Conservation (phyloP, 768 basidiomycete genomes). For the Plicaturopsis crispa region DNA sequence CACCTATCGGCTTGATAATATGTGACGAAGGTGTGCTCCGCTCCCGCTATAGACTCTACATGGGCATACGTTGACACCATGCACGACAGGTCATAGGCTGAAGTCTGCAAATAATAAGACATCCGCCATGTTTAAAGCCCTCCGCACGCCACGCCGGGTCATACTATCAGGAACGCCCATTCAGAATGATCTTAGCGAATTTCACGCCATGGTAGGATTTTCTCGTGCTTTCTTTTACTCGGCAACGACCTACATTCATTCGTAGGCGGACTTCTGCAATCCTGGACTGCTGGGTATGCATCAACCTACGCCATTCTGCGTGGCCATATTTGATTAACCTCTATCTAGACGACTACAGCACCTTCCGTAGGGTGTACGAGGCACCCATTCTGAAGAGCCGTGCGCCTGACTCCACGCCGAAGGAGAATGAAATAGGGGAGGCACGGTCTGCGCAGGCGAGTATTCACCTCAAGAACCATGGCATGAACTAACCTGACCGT, state of each 20-base stretch:
- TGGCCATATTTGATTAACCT: constrained; percentile 3
- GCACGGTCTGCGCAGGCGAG: constrained; percentile 69
- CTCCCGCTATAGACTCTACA: too few relatives aligned
- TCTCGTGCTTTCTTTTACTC: neutral
- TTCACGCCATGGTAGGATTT: constrained; percentile 85
- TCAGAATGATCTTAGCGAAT: constrained; percentile 93
- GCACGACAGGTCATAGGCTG: constrained; percentile 67
- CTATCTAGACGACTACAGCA: constrained; percentile 58
- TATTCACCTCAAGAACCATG: neutral
- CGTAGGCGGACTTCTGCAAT: constrained; percentile 87
- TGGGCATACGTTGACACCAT: too few relatives aligned
- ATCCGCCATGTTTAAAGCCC: constrained; percentile 71
- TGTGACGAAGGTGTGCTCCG: constrained; percentile 78
- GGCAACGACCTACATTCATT: constrained; percentile 2
- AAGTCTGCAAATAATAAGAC: constrained; percentile 93
- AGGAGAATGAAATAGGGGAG: constrained; percentile 73
- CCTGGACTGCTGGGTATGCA: constrained; percentile 74
- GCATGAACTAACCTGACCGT: too few relatives aligned
- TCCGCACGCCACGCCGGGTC: constrained; percentile 70
- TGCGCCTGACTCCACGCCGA: constrained; percentile 60
- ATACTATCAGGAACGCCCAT: constrained; percentile 96
- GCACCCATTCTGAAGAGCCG: constrained; percentile 82
- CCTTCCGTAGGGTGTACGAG: constrained; percentile 81
- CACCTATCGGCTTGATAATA: constrained; percentile 86
- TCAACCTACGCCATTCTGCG: neutral